Evolutionary conservation across 306 rosid species (phyloP).

Genomic region (Alnus rubra): DNA sequence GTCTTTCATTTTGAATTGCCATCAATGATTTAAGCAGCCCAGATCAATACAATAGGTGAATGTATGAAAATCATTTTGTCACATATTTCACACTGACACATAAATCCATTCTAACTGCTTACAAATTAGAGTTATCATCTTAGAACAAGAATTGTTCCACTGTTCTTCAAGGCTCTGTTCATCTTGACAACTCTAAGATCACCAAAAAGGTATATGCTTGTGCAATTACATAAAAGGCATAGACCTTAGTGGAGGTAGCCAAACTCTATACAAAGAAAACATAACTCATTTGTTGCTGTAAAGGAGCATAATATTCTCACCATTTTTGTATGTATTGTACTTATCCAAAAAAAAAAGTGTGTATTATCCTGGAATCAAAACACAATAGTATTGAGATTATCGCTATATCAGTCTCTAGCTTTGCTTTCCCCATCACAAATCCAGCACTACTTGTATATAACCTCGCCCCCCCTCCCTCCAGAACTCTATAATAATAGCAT

Average conservation of each 20-base stretch:
- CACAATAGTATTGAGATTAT: not conserved
- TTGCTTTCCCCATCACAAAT: not conserved
- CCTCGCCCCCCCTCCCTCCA: not conserved
- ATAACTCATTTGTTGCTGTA: not conserved
- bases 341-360: too few species aligned
- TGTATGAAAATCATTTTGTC: too few species aligned
- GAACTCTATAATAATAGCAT: not conserved
- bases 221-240: not conserved
- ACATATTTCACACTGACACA: too few species aligned
- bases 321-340: not conserved
- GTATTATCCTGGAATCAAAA: not conserved
- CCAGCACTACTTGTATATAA: not conserved
- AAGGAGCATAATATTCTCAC: not conserved
- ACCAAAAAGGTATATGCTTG: not conserved
- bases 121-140: not conserved
- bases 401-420: not conserved
- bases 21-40: too few species aligned
- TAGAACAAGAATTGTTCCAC: not conserved
- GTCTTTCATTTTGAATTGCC: too few species aligned
- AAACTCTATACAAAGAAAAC: not conserved
- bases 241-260: not conserved
- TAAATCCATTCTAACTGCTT: too few species aligned
- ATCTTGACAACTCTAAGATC: not conserved
- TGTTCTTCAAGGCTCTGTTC: not conserved
- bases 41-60: too few species aligned